Percentiles rank a stretch among this genome's conserved stretches.
Conservation (phyloP, 495 filamentous ascomycete species). For the Amorphotheca resinae region DNA sequence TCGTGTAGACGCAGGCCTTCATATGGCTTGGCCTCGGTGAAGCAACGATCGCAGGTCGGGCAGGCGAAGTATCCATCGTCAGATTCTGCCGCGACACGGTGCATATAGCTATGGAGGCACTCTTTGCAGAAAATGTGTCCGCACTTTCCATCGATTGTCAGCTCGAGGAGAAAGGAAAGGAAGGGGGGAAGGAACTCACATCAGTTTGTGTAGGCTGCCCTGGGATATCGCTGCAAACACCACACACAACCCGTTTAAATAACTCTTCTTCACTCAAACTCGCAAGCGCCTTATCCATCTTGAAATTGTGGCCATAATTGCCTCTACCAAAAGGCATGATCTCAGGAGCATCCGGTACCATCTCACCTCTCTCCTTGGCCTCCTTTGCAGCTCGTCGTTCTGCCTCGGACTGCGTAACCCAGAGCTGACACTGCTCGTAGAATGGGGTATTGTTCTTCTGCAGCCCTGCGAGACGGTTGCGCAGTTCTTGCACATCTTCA, state of each 20-base stretch:
- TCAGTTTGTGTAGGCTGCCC: slow-evolving; percentile 2
- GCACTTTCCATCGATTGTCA: slow-evolving; percentile 19
- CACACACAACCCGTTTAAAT: slow-evolving; percentile 7
- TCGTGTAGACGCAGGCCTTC: slow-evolving; percentile 2
- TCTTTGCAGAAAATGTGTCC: slow-evolving; percentile 22
- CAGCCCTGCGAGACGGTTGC: not conserved
- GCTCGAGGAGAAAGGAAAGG: slow-evolving; percentile 3
- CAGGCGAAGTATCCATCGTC: not conserved
- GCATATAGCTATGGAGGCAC: slow-evolving; percentile 10
- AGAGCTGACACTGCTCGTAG: slow-evolving; percentile 15
- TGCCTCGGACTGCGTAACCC: slow-evolving; percentile 7
- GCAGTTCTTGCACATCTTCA: slow-evolving; percentile 20
- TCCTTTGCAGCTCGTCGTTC: not conserved
- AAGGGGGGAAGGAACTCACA: slow-evolving; percentile 2
- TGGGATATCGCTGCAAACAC: slow-evolving; percentile 12
- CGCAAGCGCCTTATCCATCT: slow-evolving; percentile 12
- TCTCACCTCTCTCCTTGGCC: not conserved
- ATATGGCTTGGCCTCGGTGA: not conserved
- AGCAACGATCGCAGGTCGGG: not conserved
- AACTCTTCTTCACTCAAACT: slow-evolving; percentile 7
- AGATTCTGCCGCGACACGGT: not conserved
- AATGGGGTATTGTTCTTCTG: slow-evolving; percentile 2
- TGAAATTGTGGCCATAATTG: slow-evolving; percentile 11
- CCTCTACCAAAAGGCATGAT: slow-evolving; percentile 12
- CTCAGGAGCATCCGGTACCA: not conserved